Conservation (phyloP, 2,329 filamentous ascomycete species). For the Penicillium hordei region DNA sequence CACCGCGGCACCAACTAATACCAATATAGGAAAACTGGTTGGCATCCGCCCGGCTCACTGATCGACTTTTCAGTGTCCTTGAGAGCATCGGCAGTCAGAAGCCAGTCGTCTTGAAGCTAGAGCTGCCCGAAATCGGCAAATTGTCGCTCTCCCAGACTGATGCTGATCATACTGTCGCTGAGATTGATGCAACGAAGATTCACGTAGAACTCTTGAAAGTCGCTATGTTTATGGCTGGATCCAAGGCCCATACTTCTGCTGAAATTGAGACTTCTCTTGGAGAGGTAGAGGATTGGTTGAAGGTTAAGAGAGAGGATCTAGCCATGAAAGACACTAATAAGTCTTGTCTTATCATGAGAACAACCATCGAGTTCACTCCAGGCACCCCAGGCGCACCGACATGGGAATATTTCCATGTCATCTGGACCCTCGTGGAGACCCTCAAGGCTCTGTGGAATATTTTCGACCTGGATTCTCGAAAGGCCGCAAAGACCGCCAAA, state of each 20-base stretch:
- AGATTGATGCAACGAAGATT: constrained; percentile 37
- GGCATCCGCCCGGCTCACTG: constrained; percentile 35
- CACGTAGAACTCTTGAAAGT: constrained; percentile 36
- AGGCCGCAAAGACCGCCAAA: constrained; percentile 32
- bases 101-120: constrained; percentile 28
- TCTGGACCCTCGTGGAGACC: constrained; percentile 42
- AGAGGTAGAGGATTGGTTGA: constrained; percentile 35
- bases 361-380: constrained; percentile 27
- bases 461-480: constrained; percentile 31
- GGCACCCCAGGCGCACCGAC: constrained; percentile 34
- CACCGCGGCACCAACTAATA: constrained; percentile 20
- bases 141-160: constrained; percentile 25
- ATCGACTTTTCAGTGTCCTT: constrained; percentile 38
- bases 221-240: constrained; percentile 35
- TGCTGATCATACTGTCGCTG: constrained; percentile 36
- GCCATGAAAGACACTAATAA: constrained; percentile 20
- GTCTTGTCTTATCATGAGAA: constrained; percentile 25
- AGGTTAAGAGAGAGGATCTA: constrained; percentile 26
- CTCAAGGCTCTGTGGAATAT: constrained; percentile 42
- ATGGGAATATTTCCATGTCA: constrained; percentile 44
- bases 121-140: constrained; percentile 30
- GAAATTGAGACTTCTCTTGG: constrained; percentile 32
- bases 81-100: constrained; percentile 34
- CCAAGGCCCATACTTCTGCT: constrained; percentile 31
- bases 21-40: constrained; percentile 37